Percentiles rank a stretch among this genome's conserved stretches.
phyloP scores from a whole-genome alignment of 1,284 basidiomycete genomes.

The Fistulina hepatica region DNA sequence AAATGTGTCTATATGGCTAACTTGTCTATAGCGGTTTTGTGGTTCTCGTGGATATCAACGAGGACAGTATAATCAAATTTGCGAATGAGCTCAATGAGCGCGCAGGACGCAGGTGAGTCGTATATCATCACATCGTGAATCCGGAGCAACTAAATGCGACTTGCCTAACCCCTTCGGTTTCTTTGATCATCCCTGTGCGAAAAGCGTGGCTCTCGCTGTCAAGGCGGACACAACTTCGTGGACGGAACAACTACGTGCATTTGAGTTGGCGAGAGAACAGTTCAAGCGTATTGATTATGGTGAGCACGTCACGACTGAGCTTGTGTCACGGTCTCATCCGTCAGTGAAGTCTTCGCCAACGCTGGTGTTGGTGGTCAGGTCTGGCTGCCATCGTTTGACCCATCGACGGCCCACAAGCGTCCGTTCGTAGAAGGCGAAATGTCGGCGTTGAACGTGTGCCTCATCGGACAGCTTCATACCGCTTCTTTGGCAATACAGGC shows the following conservation, averaged over 20 bases:
- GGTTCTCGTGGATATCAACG: slow-evolving; percentile 14
- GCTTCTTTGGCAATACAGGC: slow-evolving; percentile 16
- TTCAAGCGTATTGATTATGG: slow-evolving; percentile 17
- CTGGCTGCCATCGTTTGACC: slow-evolving; percentile 15
- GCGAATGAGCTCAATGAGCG: slow-evolving; percentile 15
- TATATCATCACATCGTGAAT: background rate
- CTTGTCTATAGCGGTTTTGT: slow-evolving; percentile 10
- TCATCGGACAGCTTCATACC: slow-evolving; percentile 15
- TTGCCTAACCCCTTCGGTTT: background rate
- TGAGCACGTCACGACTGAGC: slow-evolving; percentile 2
- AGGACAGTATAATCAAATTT: slow-evolving; percentile 9
- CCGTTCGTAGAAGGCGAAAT: slow-evolving; percentile 14
- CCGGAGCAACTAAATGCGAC: background rate
- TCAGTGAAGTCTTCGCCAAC: slow-evolving; percentile 15
- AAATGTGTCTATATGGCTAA: no score
- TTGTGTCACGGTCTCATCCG: background rate
- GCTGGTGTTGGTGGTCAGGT: slow-evolving; percentile 15
- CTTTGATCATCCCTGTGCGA: background rate
- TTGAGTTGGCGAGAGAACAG: slow-evolving; percentile 11
- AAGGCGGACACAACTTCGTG: slow-evolving; percentile 14
- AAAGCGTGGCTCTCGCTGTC: slow-evolving; percentile 14
- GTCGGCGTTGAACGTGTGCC: slow-evolving; percentile 11
- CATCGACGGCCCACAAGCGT: slow-evolving; percentile 9
- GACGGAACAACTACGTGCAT: slow-evolving; percentile 15
- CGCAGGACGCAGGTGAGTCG: slow-evolving; percentile 12